Base-by-base conservation (phyloP, 768 basidiomycete species). In the Suillus subaureus region DNA sequence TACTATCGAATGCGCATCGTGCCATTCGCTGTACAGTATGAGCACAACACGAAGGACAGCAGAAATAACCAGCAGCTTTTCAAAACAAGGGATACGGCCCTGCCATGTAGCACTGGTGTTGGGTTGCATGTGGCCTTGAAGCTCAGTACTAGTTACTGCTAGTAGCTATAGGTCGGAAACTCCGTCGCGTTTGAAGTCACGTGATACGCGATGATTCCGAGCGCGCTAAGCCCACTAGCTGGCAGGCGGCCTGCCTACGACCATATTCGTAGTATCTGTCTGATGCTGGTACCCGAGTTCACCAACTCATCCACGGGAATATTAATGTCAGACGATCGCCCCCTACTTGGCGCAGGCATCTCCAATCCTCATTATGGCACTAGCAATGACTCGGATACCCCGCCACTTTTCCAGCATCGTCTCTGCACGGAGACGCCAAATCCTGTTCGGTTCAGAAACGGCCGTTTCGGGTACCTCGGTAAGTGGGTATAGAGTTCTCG, bases 21-120 rank as follows among this genome's bases (percentile, higher is more conserved):
- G 94, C 87, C 92, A 94, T 79, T 93, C 92, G 73, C 93, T 94
- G 75, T 96, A 97, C 4, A 89, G 73, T 64, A 97, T 89, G 52
- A 97, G 85, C 6, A 74, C 81, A 39, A 92, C 74, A 65, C 94
- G 88, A 61, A 96, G 73, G 47, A 83, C n/a, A 26, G 81, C 75
- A 1, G 92, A 87, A 28, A 81, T 69, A 23, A 81, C 35, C n/a
- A 93, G 72, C 52, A 92, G 76, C 70, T 79, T 77, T 67, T 75
- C 77, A 71, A 89, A 91, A 35, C 81, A 83, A 35, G 71, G 69
- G 56, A 66, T 4, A 55, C 16, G 33, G 11, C 57, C 65, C 37
- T 61, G 67, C 72, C 69, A 69, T 61, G 37, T 12, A 40, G 35
- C 40, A 6, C 21, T 55, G 39, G 56, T 15, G 3, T 64, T 56